Evolutionary conservation across 129 eudicot species (phyloP).

Genomic region (Flaveria sonorensis): DNA sequence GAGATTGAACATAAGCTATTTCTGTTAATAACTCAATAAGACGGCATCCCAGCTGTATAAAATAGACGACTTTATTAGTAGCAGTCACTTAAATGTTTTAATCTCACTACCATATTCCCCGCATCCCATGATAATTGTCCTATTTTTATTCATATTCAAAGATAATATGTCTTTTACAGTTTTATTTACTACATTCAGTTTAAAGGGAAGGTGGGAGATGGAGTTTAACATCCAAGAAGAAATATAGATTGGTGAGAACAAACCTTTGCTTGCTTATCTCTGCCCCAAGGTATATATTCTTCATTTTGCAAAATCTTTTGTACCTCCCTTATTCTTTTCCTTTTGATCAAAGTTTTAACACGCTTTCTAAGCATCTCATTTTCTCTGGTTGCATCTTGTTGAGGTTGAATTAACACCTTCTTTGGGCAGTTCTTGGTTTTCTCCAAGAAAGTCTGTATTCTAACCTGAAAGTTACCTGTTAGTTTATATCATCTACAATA

Average conservation of each 20-base stretch:
- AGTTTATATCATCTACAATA: slow-evolving; percentile 24
- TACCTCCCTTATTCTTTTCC: slow-evolving; percentile 63
- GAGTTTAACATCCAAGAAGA: not conserved
- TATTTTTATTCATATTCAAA: not conserved
- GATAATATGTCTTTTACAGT: not conserved
- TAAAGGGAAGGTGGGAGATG: slow-evolving; percentile 3
- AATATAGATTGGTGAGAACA: slow-evolving; percentile 20
- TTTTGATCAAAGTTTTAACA: slow-evolving; percentile 69
- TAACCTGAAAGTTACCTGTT: slow-evolving; percentile 58
- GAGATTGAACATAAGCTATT: slow-evolving; percentile 85
- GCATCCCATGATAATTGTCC: slow-evolving; percentile 15
- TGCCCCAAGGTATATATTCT: slow-evolving; percentile 70
- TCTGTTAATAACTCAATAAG: slow-evolving; percentile 79
- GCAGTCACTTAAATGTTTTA: slow-evolving; percentile 17
- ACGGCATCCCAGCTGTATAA: slow-evolving; percentile 89
- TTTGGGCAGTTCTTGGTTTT: slow-evolving; percentile 51
- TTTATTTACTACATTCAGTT: not conserved
- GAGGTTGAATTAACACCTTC: slow-evolving; percentile 39
- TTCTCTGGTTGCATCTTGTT: slow-evolving; percentile 51
- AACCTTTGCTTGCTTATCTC: slow-evolving; percentile 89
- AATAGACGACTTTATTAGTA: slow-evolving; percentile 21
- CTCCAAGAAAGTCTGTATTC: slow-evolving; percentile 86
- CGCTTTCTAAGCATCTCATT: slow-evolving; percentile 63
- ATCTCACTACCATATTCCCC: slow-evolving; percentile 16
- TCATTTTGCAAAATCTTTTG: slow-evolving; percentile 71